Conservation (phyloP, 164 flowering plant genomes). For the Houttuynia cordata region DNA sequence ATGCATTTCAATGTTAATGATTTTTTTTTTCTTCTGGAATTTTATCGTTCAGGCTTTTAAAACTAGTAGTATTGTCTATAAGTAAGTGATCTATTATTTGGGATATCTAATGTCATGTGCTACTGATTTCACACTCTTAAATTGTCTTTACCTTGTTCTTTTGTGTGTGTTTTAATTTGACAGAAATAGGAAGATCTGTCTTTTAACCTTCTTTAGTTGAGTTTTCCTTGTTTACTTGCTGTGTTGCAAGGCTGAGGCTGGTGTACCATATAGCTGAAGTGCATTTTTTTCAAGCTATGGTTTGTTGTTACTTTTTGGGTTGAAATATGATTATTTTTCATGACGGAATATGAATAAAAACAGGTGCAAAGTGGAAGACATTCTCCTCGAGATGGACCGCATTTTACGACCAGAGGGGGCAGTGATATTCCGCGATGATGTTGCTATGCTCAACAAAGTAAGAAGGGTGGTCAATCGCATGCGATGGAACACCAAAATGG, state of each 20-base stretch:
- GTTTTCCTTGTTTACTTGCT: no score
- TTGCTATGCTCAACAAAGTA: constrained; percentile 52
- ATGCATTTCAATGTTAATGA: no score
- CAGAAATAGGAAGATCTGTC: background rate
- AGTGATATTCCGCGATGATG: constrained; percentile 63
- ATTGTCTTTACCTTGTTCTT: no score
- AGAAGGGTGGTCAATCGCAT: constrained; percentile 48
- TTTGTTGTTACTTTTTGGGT: background rate
- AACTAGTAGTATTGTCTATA: background rate
- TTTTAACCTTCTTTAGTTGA: no score
- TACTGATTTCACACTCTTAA: no score
- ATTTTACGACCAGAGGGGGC: constrained; percentile 72
- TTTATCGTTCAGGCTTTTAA: background rate
- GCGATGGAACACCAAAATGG: constrained; percentile 57
- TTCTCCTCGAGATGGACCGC: constrained; percentile 80
- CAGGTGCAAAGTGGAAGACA: constrained; percentile 69
- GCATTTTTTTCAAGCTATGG: background rate
- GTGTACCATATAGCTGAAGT: background rate
- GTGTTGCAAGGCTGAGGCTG: no score
- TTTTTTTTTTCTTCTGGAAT: no score
- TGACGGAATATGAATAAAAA: background rate
- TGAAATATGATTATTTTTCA: background rate
- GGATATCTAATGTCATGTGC: background rate
- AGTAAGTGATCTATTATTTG: background rate
- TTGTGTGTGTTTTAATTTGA: no score